These are phyloP conservation scores for Penicillium polonicum DNA, from an alignment of 2,329 filamentous ascomycete genomes.

Conservation along the genomic window DNA sequence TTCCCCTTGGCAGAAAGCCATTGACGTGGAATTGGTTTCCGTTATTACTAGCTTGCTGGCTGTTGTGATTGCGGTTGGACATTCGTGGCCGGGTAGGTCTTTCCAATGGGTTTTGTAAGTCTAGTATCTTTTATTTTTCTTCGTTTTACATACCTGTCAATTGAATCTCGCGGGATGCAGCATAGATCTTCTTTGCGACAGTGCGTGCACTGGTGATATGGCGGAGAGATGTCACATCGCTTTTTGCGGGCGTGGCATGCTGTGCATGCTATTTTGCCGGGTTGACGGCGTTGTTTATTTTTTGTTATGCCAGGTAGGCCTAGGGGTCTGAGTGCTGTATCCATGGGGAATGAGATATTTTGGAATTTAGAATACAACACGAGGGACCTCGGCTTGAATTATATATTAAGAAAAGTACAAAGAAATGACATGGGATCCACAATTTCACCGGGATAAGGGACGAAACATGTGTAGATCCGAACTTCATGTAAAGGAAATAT, in stretches of 20 bases:
- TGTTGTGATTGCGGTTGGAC: neutral
- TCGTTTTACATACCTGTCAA: neutral
- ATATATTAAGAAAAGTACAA: neutral
- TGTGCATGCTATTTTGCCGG: conserved; percentile 5
- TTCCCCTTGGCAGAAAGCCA: neutral
- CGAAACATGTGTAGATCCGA: neutral
- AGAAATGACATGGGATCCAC: neutral
- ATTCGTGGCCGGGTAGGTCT: neutral
- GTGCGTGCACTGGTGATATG: conserved; percentile 6
- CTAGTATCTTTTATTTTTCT: neutral
- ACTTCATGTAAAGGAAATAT: neutral
- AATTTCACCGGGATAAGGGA: neutral
- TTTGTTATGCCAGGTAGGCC: neutral
- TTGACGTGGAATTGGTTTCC: neutral
- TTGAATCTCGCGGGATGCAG: conserved; percentile 5
- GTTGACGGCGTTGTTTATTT: conserved; percentile 5
- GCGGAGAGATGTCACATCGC: conserved; percentile 3
- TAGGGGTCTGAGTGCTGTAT: neutral
- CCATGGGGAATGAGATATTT: neutral
- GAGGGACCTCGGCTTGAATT: neutral
- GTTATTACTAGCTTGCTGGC: neutral
- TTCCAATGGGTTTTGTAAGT: neutral
- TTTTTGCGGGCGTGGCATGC: conserved; percentile 10
- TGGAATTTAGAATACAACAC: neutral
- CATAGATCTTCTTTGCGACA: conserved; percentile 1